Conservation (phyloP, 2,329 filamentous ascomycete genomes). For the Penicillium sclerotigenum region DNA sequence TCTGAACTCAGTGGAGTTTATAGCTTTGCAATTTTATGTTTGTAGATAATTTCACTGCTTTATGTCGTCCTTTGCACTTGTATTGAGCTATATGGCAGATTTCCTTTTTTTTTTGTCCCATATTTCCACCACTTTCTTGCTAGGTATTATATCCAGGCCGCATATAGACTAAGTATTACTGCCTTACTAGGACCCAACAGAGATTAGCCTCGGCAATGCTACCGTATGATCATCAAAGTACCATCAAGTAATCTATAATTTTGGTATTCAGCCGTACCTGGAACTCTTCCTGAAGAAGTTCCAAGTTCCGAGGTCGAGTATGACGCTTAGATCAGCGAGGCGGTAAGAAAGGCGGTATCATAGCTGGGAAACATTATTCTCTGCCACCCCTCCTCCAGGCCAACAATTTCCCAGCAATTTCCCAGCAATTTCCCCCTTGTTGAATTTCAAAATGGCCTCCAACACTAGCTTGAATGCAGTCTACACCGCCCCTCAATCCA, state of each 20-base stretch:
- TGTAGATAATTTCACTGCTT: not conserved
- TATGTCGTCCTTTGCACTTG: not conserved
- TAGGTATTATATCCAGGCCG: not conserved
- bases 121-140: not conserved
- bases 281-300: not conserved
- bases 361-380: not conserved
- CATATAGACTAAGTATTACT: not conserved
- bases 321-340: not conserved
- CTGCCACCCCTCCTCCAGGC: not conserved
- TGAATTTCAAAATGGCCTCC: slow-evolving; percentile 6
- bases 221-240: not conserved
- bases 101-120: too few relatives aligned
- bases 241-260: not conserved
- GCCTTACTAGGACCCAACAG: not conserved
- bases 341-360: slow-evolving; percentile 7
- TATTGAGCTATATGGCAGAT: not conserved
- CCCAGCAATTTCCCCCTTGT: not conserved
- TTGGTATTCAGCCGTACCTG: not conserved
- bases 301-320: not conserved
- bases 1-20: not conserved
- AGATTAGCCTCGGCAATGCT: not conserved
- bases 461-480: slow-evolving; percentile 23
- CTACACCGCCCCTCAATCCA: slow-evolving; percentile 30
- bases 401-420: not conserved
- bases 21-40: not conserved